A percentile compares a stretch with the other conserved stretches of the same genome.
phyloP scores from a whole-genome alignment of 2,329 filamentous ascomycete species.

The Ophiostoma sp. region DNA sequence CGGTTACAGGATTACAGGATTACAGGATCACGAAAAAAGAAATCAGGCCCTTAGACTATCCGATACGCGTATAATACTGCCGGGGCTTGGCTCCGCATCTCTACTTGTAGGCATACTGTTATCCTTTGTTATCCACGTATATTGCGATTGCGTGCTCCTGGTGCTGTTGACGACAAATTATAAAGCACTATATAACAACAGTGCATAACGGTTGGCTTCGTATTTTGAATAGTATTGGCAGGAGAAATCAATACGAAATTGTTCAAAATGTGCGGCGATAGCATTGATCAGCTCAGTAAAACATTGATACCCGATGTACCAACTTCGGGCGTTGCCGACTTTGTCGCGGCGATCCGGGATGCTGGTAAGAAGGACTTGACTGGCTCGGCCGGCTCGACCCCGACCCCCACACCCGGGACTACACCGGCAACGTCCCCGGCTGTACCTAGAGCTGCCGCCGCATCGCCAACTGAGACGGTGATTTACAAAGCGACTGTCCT shows the following conservation, averaged over 20 bases:
- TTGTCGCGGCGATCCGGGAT: not conserved
- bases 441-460: not conserved
- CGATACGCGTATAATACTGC: not conserved
- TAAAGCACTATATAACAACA: not conserved
- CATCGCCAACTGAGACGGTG: not conserved
- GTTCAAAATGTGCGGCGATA: not conserved
- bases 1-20: no score
- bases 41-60: no score
- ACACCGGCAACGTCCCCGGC: not conserved
- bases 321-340: not conserved
- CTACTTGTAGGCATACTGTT: not conserved
- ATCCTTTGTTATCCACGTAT: not conserved
- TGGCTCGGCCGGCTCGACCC: not conserved
- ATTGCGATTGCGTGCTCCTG: not conserved
- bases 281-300: not conserved
- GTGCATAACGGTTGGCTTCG: no score
- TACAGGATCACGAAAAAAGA: no score
- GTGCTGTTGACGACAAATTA: not conserved
- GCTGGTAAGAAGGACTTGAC: no score
- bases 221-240: no score
- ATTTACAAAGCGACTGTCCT: not conserved
- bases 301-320: not conserved
- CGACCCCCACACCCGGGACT: not conserved
- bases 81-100: not conserved
- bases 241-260: not conserved